Base-by-base conservation (phyloP, 2,329 filamentous ascomycete species). In the Xylaria sp. region DNA sequence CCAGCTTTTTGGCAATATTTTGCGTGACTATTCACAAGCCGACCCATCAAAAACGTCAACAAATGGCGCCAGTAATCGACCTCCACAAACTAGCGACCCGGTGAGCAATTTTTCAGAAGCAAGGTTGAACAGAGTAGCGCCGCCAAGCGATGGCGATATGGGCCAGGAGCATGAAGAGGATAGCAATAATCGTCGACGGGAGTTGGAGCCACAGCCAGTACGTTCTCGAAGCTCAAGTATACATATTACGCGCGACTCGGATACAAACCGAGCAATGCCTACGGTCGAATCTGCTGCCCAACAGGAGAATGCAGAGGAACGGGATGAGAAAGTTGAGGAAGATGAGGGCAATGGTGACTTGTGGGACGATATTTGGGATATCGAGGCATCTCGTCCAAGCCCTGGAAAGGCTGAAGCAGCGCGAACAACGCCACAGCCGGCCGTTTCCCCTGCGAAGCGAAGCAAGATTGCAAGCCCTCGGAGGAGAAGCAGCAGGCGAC, bases 341-440 rank as follows among this genome's bases (percentile, higher is more conserved):
- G 57, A 60, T 20, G 51, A 46, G 20, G 39, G 58, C 18, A 38
- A 41, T 38, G 43, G 39, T 11, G 56, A 56, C 20, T 46, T 46
- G 24, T 52, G 18, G 13, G 52, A 56, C 2, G 77, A 85, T 58
- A 74, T 86, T 9, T 86, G 82, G 82, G 82, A 80, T 26, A 63
- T 84, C 20, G 83, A 85, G 63, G 82, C 82, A 9, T 74, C 77
- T 48, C 76, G 82, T 11, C 70, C 74, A 6, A 74, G 74, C 1
- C 76, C 78, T 8, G 66, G 59, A 44, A 64, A 58, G 52, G 51
- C 47, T 34, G 52, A 60, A 44, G 44, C 55, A 60, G 45, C 26
- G 57, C 54, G 61, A 62, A 44, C 61, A 61, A 44, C 46, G 11
- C 39, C 54, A 20, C 54, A 53, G 44, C 26, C 56, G 26, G 52